Conservation (phyloP, 2,329 filamentous ascomycete genomes). For the Fusarium sterilihyphosum region DNA sequence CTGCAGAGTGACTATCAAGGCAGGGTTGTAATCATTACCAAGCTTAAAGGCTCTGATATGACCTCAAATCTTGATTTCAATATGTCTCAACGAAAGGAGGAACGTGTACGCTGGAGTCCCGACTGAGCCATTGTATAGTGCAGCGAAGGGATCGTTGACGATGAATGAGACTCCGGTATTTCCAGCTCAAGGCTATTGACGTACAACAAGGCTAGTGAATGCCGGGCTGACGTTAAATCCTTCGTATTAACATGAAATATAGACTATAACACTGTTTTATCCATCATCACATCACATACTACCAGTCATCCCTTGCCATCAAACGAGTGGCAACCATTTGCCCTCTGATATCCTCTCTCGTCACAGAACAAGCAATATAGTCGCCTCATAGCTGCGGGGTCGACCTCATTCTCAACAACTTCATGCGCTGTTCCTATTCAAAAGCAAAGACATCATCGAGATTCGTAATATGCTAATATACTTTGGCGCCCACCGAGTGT, state of each 20-base stretch:
- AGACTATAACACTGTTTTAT: not conserved
- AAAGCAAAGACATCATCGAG: not conserved
- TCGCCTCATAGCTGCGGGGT: not conserved
- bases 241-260: not conserved
- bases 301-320: too few species aligned
- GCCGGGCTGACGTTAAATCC: too few species aligned
- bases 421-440: not conserved
- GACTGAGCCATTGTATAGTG: accelerated
- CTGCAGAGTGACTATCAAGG: not conserved
- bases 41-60: not conserved
- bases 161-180: not conserved
- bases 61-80: not conserved
- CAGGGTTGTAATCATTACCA: not conserved
- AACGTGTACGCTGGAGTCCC: too few species aligned
- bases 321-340: not conserved
- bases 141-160: too few species aligned
- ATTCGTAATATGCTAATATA: not conserved
- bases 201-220: accelerated
- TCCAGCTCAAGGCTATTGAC: not conserved
- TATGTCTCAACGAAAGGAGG: too few species aligned
- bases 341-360: not conserved
- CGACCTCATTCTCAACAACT: too few species aligned
- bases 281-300: not conserved
- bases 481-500: not conserved
- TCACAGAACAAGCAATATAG: not conserved